Evolutionary conservation across 2,329 filamentous ascomycete species (phyloP).

Genomic region (Raffaelea arxii): DNA sequence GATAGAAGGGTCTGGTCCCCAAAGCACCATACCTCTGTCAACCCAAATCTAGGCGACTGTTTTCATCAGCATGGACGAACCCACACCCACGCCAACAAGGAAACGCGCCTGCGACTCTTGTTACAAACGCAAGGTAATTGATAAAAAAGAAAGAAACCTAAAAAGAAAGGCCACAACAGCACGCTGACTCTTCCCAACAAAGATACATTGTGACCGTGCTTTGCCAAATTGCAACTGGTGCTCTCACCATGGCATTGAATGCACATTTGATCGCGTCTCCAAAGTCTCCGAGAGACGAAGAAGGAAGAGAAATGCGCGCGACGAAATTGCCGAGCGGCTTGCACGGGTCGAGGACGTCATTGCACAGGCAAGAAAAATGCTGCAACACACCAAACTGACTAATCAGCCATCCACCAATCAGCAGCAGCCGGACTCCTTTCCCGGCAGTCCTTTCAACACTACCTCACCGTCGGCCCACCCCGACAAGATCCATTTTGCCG

Average conservation of each 20-base stretch:
- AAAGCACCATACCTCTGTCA: too few species aligned
- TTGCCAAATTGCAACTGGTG: constrained; percentile 1
- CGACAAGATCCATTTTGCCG: constrained; percentile 35
- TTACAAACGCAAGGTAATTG: background rate
- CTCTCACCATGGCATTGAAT: background rate
- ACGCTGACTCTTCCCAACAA: background rate
- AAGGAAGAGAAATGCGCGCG: background rate
- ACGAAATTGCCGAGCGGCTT: background rate
- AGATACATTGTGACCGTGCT: constrained; percentile 1
- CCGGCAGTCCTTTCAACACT: background rate
- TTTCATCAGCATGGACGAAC: too few species aligned
- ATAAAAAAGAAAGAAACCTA: too few species aligned
- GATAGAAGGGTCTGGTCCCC: too few species aligned
- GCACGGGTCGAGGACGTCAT: background rate
- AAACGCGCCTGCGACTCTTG: constrained; percentile 1
- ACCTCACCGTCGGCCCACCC: background rate
- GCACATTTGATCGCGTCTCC: background rate
- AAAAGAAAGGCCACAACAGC: background rate
- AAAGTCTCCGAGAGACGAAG: background rate
- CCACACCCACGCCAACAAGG: too few species aligned
- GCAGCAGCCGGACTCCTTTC: background rate
- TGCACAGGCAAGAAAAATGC: background rate
- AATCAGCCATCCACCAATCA: background rate
- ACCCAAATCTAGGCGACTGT: too few species aligned
- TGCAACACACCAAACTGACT: background rate